Conservation (phyloP, 2,329 filamentous ascomycete species). For the Polytolypa hystricis region DNA sequence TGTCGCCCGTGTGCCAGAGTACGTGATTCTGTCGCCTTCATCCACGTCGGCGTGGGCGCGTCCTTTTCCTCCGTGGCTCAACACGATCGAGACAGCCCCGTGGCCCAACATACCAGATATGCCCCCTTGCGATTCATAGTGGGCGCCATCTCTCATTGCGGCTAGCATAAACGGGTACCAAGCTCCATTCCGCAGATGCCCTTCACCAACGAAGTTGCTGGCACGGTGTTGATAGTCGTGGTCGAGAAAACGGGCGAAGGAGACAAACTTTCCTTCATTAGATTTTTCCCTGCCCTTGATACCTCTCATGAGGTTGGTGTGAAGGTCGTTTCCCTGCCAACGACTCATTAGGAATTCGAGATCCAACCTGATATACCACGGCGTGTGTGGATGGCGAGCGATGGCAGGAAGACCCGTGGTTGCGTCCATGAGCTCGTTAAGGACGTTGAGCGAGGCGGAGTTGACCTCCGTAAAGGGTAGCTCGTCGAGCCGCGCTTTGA, state of each 20-base stretch:
- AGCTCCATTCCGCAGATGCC: slow-evolving; percentile 17
- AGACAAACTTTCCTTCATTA: not conserved
- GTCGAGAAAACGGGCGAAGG: slow-evolving; percentile 10
- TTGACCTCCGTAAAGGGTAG: slow-evolving; percentile 7
- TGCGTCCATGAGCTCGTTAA: slow-evolving; percentile 9
- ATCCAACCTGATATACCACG: slow-evolving; percentile 13
- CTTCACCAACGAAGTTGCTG: slow-evolving; percentile 8
- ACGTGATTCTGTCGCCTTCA: slow-evolving; percentile 38
- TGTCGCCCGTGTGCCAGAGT: slow-evolving; percentile 40
- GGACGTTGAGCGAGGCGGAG: not conserved
- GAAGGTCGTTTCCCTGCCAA: slow-evolving; percentile 9
- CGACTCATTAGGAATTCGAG: slow-evolving; percentile 7
- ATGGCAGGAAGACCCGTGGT: slow-evolving; percentile 10
- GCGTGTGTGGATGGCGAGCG: slow-evolving; percentile 1
- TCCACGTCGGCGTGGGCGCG: slow-evolving; percentile 41
- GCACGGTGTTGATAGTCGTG: not conserved
- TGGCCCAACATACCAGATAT: slow-evolving; percentile 37
- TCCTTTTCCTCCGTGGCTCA: slow-evolving; percentile 22
- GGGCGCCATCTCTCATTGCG: slow-evolving; percentile 19
- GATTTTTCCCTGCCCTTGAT: slow-evolving; percentile 3
- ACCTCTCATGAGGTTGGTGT: slow-evolving; percentile 9
- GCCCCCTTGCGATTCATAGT: slow-evolving; percentile 17
- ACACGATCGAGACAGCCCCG: slow-evolving; percentile 46
- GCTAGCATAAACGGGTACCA: slow-evolving; percentile 15
- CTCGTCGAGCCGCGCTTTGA: slow-evolving; percentile 9